phyloP scores from a whole-genome alignment of 305 asterid species.

The Solanum hybrid region DNA sequence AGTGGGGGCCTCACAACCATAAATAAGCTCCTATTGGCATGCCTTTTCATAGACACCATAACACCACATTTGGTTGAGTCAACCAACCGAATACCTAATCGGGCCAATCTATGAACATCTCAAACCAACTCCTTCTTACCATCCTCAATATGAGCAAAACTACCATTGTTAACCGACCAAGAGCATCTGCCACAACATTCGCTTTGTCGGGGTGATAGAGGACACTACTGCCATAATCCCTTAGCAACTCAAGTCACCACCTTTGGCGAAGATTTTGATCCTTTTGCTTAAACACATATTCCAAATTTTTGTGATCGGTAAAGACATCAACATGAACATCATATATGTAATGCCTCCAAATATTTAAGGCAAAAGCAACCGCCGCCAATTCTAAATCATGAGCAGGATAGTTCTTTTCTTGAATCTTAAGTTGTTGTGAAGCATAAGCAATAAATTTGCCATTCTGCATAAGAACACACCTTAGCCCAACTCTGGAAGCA shows the following conservation, averaged over 20 bases:
- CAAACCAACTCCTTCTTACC: neutral
- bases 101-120: neutral
- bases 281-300: neutral
- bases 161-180: neutral
- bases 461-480: neutral
- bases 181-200: neutral
- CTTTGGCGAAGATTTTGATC: neutral
- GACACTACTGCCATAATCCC: neutral
- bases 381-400: neutral
- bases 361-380: neutral
- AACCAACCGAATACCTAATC: neutral
- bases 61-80: neutral
- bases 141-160: neutral
- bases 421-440: neutral
- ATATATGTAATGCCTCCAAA: neutral
- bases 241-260: neutral
- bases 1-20: neutral
- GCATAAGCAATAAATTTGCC: neutral
- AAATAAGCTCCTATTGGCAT: neutral
- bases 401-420: neutral
- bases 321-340: neutral
- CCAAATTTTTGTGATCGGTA: neutral
- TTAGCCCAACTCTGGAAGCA: neutral
- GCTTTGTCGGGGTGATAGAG: neutral
- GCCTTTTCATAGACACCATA: neutral